Evolutionary conservation across 2,329 filamentous ascomycete species (phyloP).

Genomic region (Fusarium nodosum): DNA sequence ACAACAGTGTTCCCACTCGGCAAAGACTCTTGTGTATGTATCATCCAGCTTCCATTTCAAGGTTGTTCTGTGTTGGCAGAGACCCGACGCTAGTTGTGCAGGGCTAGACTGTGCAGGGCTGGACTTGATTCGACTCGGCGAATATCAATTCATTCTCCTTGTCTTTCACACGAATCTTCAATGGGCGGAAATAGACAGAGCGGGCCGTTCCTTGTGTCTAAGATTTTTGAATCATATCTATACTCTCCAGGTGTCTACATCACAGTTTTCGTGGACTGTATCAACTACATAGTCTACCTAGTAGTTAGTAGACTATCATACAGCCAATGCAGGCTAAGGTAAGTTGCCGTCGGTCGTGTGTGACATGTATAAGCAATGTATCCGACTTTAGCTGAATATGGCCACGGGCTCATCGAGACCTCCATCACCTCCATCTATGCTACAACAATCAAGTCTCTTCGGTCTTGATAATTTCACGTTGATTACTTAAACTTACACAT

Average conservation of each 20-base stretch:
- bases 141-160: conserved; percentile 11
- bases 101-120: conserved; percentile 14
- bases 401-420: background rate
- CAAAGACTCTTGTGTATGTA: conserved; percentile 7
- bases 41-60: conserved; percentile 22
- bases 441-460: conserved; percentile 12
- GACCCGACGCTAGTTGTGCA: conserved; percentile 27
- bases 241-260: conserved; percentile 12
- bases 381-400: background rate
- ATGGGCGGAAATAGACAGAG: conserved; percentile 16
- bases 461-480: conserved; percentile 6
- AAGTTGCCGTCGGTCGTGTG: background rate
- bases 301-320: background rate
- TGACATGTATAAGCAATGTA: conserved; percentile 8
- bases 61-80: conserved; percentile 39
- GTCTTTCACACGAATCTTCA: conserved; percentile 23
- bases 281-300: conserved; percentile 1
- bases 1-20: conserved; percentile 15
- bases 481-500: conserved; percentile 21
- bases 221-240: conserved; percentile 7
- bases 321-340: conserved; percentile 10
- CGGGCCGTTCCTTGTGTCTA: conserved; percentile 42
- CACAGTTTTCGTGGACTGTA: background rate
- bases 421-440: conserved; percentile 1
- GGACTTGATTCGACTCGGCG: conserved; percentile 14